Conservation (phyloP, 2,329 filamentous ascomycete species). For the Pseudocercospora macadamiae region DNA sequence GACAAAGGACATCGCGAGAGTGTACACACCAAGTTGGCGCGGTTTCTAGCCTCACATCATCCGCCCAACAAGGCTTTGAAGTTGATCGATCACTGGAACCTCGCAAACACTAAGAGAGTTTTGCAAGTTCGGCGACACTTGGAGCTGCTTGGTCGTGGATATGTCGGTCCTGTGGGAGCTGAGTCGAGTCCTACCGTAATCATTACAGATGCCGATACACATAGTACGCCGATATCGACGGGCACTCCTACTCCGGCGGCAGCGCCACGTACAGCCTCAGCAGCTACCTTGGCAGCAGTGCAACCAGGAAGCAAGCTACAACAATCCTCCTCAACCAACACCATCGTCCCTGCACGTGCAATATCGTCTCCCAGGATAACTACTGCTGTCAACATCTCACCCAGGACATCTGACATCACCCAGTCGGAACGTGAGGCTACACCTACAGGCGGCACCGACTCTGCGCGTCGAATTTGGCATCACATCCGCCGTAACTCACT, state of each 20-base stretch:
- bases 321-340: slow-evolving; percentile 14
- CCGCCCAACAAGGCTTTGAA: slow-evolving; percentile 27
- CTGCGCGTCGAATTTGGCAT: slow-evolving; percentile 43
- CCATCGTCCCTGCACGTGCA: slow-evolving; percentile 13
- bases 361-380: slow-evolving; percentile 22
- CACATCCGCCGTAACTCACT: slow-evolving; percentile 42
- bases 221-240: too few species aligned
- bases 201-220: slow-evolving; percentile 20
- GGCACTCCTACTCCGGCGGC: background rate
- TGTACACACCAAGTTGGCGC: slow-evolving; percentile 22
- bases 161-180: background rate
- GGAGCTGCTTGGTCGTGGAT: background rate
- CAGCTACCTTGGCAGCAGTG: background rate
- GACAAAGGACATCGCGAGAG: slow-evolving; percentile 15
- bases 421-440: slow-evolving; percentile 2
- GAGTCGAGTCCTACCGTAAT: slow-evolving; percentile 16
- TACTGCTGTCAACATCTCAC: slow-evolving; percentile 10
- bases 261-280: slow-evolving; percentile 6
- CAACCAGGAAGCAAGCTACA: slow-evolving; percentile 3
- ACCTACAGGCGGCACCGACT: slow-evolving; percentile 28
- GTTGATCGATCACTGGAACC: slow-evolving; percentile 30
- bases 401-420: background rate
- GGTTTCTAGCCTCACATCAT: slow-evolving; percentile 30
- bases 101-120: slow-evolving; percentile 11
- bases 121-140: slow-evolving; percentile 19